Evolutionary conservation across 192 early-diverging fungal genomes (phyloP).

Genomic region (Coemansia sp.): DNA sequence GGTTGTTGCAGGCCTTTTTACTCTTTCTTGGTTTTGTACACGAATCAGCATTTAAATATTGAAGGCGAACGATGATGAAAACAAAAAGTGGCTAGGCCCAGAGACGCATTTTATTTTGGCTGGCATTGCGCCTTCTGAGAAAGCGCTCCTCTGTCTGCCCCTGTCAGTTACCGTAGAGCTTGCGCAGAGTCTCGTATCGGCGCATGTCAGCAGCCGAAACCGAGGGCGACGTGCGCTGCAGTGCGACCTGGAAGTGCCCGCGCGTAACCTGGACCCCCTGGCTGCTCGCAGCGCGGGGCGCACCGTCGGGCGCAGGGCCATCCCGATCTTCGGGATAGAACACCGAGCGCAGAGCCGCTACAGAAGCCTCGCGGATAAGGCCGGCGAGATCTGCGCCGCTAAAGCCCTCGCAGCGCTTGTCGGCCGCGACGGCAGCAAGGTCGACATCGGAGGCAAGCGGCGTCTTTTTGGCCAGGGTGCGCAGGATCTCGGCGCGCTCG

Average conservation of each 20-base stretch:
- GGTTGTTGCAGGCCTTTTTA: not conserved
- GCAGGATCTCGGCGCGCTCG: conserved; percentile 84
- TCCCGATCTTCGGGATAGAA: conserved; percentile 9
- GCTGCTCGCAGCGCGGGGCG: conserved; percentile 8
- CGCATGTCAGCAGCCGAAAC: conserved; percentile 63
- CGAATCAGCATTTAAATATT: too few species aligned
- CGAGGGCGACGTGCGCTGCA: conserved; percentile 74
- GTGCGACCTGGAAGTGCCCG: conserved; percentile 77
- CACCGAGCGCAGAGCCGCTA: conserved; percentile 67
- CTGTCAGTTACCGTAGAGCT: conserved; percentile 37
- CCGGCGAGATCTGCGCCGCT: conserved; percentile 78
- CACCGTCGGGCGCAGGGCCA: conserved; percentile 7
- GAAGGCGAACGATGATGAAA: too few species aligned
- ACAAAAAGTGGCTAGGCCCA: too few species aligned
- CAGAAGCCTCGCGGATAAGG: conserved; percentile 75
- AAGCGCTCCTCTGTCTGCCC: too few species aligned
- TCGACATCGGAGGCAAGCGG: conserved; percentile 65
- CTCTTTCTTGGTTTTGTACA: not conserved
- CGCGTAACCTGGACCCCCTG: conserved; percentile 24
- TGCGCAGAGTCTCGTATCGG: conserved; percentile 48
- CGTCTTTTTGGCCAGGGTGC: conserved; percentile 72
- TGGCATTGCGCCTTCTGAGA: too few species aligned
- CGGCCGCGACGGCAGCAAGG: conserved; percentile 58
- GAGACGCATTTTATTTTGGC: not conserved
- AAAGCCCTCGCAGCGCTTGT: conserved; percentile 67